A percentile compares a stretch with the other conserved stretches of the same genome.
phyloP scores from a whole-genome alignment of 129 eudicot genomes.

The Calendula officinalis region DNA sequence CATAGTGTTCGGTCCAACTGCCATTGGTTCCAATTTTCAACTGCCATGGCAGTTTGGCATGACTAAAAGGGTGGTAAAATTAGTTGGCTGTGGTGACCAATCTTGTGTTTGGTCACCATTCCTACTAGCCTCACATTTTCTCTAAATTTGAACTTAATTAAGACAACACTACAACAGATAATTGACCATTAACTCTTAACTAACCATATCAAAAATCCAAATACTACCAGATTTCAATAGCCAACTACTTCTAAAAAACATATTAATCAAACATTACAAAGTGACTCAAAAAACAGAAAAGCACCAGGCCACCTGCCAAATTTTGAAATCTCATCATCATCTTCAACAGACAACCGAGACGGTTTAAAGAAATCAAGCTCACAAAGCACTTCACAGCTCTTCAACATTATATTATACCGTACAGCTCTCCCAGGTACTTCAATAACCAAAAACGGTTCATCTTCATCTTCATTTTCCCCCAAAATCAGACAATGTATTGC shows the following conservation, averaged over 20 bases:
- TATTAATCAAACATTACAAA: conserved; percentile 20
- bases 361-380: conserved; percentile 23
- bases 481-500: conserved; percentile 28
- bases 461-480: conserved; percentile 37
- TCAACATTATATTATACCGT: conserved; percentile 28
- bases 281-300: conserved; percentile 36
- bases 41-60: too few relatives aligned
- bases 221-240: not conserved
- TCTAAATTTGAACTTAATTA: conserved; percentile 3
- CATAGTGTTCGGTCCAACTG: too few relatives aligned
- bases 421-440: conserved; percentile 42
- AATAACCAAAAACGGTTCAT: conserved; percentile 39
- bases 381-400: conserved; percentile 35
- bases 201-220: too few relatives aligned
- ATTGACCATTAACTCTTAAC: too few relatives aligned
- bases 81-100: too few relatives aligned
- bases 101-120: too few relatives aligned
- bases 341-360: conserved; percentile 23
- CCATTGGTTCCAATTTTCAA: too few relatives aligned
- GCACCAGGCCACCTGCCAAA: conserved; percentile 39
- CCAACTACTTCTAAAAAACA: not conserved
- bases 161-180: not conserved
- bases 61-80: too few relatives aligned
- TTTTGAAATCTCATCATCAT: conserved; percentile 29
- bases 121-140: not conserved